A percentile compares a stretch with the other conserved stretches of the same genome.
These are phyloP conservation scores for Trichosporon sp. DNA, from an alignment of 1,284 basidiomycete species.

Conservation along the genomic window DNA sequence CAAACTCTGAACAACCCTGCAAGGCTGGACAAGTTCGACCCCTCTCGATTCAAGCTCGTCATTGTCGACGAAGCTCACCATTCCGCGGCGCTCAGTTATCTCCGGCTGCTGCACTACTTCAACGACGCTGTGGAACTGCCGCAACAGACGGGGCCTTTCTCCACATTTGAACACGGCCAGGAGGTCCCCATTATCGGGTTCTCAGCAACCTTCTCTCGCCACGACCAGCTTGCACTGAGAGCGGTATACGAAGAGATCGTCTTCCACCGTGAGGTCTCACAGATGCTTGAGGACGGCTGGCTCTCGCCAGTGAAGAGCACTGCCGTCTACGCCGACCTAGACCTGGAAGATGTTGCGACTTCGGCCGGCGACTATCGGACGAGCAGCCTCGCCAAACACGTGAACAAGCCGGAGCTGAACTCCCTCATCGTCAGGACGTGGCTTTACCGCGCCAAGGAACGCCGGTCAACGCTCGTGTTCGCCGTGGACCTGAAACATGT, in stretches of 20 bases:
- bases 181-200: constrained; percentile 85
- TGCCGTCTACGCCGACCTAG: constrained; percentile 66
- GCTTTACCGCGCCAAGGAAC: constrained; percentile 71
- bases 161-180: constrained; percentile 19
- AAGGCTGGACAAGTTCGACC: constrained; percentile 75
- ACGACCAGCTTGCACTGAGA: constrained; percentile 83
- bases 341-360: constrained; percentile 65
- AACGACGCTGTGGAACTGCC: constrained; percentile 37
- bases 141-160: constrained; percentile 20
- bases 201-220: constrained; percentile 88
- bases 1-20: constrained; percentile 70
- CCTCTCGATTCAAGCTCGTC: constrained; percentile 67
- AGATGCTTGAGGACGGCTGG: constrained; percentile 94
- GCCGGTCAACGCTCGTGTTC: constrained; percentile 85
- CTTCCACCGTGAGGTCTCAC: constrained; percentile 85
- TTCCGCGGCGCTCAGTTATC: constrained; percentile 75
- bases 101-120: constrained; percentile 43
- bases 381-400: constrained; percentile 66
- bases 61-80: constrained; percentile 95
- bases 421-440: constrained; percentile 71
- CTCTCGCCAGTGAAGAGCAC: constrained; percentile 79
- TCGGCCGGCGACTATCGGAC: constrained; percentile 71
- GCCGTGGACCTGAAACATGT: constrained; percentile 84
- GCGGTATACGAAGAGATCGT: constrained; percentile 88
- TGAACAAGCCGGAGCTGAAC: constrained; percentile 74